Evolutionary conservation across 257 asterid genomes (phyloP).

Genomic region (Anisodus tanguticus): DNA sequence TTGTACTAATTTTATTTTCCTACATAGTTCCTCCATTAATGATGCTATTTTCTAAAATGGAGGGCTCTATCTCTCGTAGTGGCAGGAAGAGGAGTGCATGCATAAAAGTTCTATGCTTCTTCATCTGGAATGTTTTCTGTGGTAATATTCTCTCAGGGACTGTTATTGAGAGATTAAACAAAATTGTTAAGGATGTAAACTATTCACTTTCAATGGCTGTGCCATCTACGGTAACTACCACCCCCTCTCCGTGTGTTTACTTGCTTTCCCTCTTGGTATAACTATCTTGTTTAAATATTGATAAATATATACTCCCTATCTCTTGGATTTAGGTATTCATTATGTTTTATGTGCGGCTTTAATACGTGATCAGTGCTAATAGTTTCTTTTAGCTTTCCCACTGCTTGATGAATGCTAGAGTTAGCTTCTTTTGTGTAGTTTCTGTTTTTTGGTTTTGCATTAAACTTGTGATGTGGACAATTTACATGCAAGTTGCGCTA

Average conservation of each 20-base stretch:
- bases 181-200: conserved; percentile 50
- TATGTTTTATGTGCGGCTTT: neutral
- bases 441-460: neutral
- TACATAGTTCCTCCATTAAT: conserved; percentile 31
- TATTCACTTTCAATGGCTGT: conserved; percentile 66
- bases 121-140: conserved; percentile 84
- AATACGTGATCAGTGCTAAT: neutral
- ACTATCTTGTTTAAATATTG: neutral
- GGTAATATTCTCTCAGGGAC: conserved; percentile 75
- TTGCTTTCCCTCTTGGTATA: neutral
- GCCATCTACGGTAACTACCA: conserved; percentile 59
- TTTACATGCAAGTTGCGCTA: neutral
- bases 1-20: neutral
- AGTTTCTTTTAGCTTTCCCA: neutral
- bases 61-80: conserved; percentile 80
- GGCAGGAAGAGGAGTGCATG: conserved; percentile 75
- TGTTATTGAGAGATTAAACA: conserved; percentile 55
- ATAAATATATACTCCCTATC: neutral
- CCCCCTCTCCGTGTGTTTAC: neutral
- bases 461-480: neutral
- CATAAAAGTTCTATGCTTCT: conserved; percentile 64
- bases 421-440: neutral
- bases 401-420: neutral
- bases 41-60: conserved; percentile 71
- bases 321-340: neutral